Percentiles rank a stretch among this genome's conserved stretches.
Conservation (phyloP, 2,329 filamentous ascomycete genomes). For the Colletotrichum musicola region DNA sequence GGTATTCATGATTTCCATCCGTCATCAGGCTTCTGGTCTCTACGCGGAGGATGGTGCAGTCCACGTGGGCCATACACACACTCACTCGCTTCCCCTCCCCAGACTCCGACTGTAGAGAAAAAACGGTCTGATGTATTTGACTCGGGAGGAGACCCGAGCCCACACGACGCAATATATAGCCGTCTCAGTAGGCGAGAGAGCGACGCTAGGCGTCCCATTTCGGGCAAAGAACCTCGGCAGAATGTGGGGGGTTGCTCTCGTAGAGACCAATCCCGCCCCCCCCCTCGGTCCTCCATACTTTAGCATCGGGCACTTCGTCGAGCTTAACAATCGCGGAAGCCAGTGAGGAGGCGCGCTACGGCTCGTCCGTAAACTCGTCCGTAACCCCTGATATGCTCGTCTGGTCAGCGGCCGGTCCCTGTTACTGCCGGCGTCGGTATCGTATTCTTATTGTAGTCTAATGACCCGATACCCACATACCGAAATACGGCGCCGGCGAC, state of each 20-base stretch:
- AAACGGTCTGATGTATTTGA: not conserved
- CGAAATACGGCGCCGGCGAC: not conserved
- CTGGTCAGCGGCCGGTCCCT: not conserved
- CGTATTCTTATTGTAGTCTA: constrained; percentile 8
- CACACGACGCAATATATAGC: constrained; percentile 11
- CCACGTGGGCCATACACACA: no score
- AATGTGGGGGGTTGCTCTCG: not conserved
- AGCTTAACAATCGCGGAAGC: not conserved
- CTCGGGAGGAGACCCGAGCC: not conserved
- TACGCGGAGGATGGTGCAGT: no score
- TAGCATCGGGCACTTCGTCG: not conserved
- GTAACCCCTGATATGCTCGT: no score
- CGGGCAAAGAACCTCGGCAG: not conserved
- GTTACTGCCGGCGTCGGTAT: not conserved
- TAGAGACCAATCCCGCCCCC: not conserved
- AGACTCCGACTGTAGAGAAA: no score
- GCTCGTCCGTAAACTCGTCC: not conserved
- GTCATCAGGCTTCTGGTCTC: no score
- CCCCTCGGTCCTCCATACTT: not conserved
- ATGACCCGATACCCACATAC: not conserved
- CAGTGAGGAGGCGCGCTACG: not conserved
- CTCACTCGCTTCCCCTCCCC: no score
- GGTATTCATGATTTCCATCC: no score
- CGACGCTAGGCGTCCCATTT: not conserved
- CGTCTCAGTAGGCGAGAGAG: constrained; percentile 15